Base-by-base conservation (phyloP, 805 yeast genomes). In the Wickerhamomyces chaumierensis region DNA sequence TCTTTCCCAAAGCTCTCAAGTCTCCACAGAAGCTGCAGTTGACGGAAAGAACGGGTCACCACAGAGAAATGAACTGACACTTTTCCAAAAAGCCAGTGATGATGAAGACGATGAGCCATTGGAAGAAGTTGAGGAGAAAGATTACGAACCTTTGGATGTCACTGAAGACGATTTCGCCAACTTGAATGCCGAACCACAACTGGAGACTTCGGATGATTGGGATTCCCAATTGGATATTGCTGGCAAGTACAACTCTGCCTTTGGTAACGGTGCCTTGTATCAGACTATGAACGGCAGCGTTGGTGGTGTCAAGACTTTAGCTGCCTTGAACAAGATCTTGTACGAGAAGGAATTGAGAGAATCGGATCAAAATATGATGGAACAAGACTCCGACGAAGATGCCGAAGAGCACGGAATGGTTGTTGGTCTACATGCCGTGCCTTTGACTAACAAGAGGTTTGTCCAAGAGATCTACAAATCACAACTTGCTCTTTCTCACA, bases 101-200 rank as follows among this genome's bases (percentile, higher is more conserved):
- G n/a, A n/a, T n/a, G 39, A 41, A 12, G 41, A 42, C 27, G 51
- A 51, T 31, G 51, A 49, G 3, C 48, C 55, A 2, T 41, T 48
- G 14, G 42, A 31, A 14, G 41, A 38, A 11, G 46, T 79, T 6
- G 65, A 69, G 36, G 83, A 78, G 46, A 79, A 75, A 48, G 81
- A 75, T 3, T 82, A 73, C 52, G 92, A 82, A 55, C 90, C 90
- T 0, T 47, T 48, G n/a, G 74, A 75, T 41, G 58, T 70, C 14
- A 62, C 61, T 18, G 71, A 63, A 23, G 52, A 61, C 2, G 77
- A 72, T 48, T 60, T 68, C 55, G 69, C 51, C 29, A 65, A 61
- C 44, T 56, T 63, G 33, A 70, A 66, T 43, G 62, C 55, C 4
- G 61, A 62, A 20, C 69, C 77, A 1, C 53, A 63, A 21, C 60